A percentile compares a stretch with the other conserved stretches of the same genome.
Evolutionary conservation across 2,329 filamentous ascomycete genomes (phyloP).

Genomic region (Cladophialophora bantiana): DNA sequence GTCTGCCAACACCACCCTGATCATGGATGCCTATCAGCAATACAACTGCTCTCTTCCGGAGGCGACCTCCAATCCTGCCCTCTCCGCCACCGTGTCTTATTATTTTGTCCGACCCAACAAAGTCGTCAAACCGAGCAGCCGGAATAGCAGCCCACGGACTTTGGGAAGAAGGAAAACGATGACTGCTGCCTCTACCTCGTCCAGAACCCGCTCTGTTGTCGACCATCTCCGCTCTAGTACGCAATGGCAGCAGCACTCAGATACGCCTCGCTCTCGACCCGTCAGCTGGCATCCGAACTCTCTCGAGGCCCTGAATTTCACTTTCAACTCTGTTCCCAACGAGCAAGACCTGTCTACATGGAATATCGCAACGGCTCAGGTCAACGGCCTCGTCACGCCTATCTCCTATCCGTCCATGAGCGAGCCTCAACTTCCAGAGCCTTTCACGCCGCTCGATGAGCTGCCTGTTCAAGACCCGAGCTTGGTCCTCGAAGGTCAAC

Average conservation of each 20-base stretch:
- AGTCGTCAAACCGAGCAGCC: constrained; percentile 38
- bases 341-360: constrained; percentile 18
- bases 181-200: constrained; percentile 32
- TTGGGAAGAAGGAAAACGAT: constrained; percentile 36
- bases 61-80: constrained; percentile 20
- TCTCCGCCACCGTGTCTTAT: constrained; percentile 29
- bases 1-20: background rate
- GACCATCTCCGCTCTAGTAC: constrained; percentile 34
- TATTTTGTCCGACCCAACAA: constrained; percentile 37
- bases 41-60: constrained; percentile 24
- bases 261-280: constrained; percentile 30
- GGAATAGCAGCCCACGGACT: constrained; percentile 37
- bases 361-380: constrained; percentile 35
- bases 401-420: constrained; percentile 34
- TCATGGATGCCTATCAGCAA: constrained; percentile 28
- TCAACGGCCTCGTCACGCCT: constrained; percentile 40
- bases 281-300: constrained; percentile 40
- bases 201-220: constrained; percentile 35
- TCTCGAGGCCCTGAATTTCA: constrained; percentile 22
- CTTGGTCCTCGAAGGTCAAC: constrained; percentile 14
- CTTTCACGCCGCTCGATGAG: constrained; percentile 37
- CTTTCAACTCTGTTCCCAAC: constrained; percentile 15
- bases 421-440: constrained; percentile 39
- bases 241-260: constrained; percentile 28
- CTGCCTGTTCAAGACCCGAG: constrained; percentile 22